Percentiles rank a stretch among this genome's conserved stretches.
Conservation (phyloP, 2,329 filamentous ascomycete species). For the Endocalyx cinctus region DNA sequence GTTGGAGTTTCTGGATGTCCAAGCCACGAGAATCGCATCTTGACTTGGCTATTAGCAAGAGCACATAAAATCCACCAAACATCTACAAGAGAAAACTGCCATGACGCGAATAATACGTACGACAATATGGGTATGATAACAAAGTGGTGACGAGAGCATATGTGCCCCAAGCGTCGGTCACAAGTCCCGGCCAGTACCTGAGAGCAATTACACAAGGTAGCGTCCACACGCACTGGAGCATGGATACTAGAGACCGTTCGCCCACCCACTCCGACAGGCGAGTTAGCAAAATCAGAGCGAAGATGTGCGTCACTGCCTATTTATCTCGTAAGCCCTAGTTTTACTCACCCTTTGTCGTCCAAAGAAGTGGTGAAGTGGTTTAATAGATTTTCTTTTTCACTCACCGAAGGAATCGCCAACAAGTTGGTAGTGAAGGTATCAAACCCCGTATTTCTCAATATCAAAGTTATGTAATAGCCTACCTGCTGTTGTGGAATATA, state of each 20-base stretch:
- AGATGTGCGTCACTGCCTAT: not conserved
- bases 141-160: too few species aligned
- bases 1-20: conserved; percentile 48
- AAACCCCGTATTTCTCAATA: conserved; percentile 44
- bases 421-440: conserved; percentile 49
- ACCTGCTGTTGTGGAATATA: conserved; percentile 43
- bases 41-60: conserved; percentile 32
- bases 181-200: too few species aligned
- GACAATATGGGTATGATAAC: too few species aligned
- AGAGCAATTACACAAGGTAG: too few species aligned
- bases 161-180: conserved; percentile 29
- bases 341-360: conserved; percentile 1
- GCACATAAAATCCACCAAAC: conserved; percentile 39
- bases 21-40: conserved; percentile 17
- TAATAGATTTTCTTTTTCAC: conserved; percentile 4
- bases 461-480: conserved; percentile 45
- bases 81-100: conserved; percentile 55
- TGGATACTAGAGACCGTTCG: conserved; percentile 42
- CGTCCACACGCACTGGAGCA: too few species aligned
- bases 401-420: conserved; percentile 40
- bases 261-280: conserved; percentile 39
- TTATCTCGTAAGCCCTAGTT: not conserved
- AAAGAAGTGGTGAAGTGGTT: not conserved
- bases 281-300: conserved; percentile 30
- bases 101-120: too few species aligned